These are phyloP conservation scores for Trifolium repens DNA, from an alignment of 306 rosid genomes.

Conservation along the genomic window DNA sequence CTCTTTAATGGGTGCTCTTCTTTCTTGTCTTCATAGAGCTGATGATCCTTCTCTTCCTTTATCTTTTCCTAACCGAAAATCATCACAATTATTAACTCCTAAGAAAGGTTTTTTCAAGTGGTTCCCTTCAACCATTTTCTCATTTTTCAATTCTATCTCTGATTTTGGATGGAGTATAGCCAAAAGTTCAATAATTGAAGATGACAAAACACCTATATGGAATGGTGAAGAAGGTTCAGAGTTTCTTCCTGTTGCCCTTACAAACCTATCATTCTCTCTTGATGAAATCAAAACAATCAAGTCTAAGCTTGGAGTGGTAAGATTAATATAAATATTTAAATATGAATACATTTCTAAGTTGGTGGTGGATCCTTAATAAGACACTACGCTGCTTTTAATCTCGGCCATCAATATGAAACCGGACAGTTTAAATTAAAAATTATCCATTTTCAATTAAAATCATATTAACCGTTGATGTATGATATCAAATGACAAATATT, in stretches of 20 bases:
- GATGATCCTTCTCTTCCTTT: slow-evolving; percentile 65
- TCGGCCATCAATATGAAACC: too few relatives aligned
- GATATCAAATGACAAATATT: too few relatives aligned
- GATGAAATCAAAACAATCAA: slow-evolving; percentile 51
- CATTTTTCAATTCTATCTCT: slow-evolving; percentile 31
- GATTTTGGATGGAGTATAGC: slow-evolving; percentile 53
- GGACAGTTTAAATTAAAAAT: too few relatives aligned
- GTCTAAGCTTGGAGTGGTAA: slow-evolving; percentile 64
- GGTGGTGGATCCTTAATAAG: too few relatives aligned
- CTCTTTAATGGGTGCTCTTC: slow-evolving; percentile 63
- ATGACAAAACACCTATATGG: slow-evolving; percentile 58
- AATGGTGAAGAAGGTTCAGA: slow-evolving; percentile 45
- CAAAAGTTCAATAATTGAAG: slow-evolving; percentile 45
- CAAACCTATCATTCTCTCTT: slow-evolving; percentile 51
- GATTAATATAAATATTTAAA: not conserved
- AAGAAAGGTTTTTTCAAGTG: not conserved
- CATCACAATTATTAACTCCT: not conserved
- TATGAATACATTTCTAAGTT: too few relatives aligned
- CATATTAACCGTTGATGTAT: too few relatives aligned
- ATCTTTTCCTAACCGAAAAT: slow-evolving; percentile 50
- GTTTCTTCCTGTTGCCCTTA: slow-evolving; percentile 34
- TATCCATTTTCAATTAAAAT: too few relatives aligned
- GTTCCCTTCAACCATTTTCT: slow-evolving; percentile 32
- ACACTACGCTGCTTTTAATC: too few relatives aligned
- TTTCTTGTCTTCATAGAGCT: slow-evolving; percentile 61